Conservation (phyloP, 2,329 filamentous ascomycete species). For the Colletotrichum agaves region DNA sequence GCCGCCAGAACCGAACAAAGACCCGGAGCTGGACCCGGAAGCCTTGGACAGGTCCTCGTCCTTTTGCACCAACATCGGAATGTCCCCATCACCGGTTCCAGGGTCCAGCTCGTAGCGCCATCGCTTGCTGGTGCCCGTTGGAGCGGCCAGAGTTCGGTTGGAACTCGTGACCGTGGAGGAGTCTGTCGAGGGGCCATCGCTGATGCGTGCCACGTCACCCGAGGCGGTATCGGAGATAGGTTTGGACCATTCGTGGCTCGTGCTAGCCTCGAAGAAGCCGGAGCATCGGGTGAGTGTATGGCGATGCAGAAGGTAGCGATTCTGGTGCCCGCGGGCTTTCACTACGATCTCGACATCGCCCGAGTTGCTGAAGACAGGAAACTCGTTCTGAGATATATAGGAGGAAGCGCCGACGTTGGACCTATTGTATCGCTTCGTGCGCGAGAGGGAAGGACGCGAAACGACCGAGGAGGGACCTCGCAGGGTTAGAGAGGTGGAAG, state of each 20-base stretch:
- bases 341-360: conserved; percentile 94
- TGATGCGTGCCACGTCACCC: conserved; percentile 64
- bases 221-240: conserved; percentile 46
- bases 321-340: conserved; percentile 75
- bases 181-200: conserved; percentile 53
- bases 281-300: conserved; percentile 91
- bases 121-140: conserved; percentile 58
- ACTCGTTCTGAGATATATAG: conserved; percentile 85
- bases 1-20: conserved; percentile 63
- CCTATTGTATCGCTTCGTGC: conserved; percentile 78
- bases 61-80: conserved; percentile 89
- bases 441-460: conserved; percentile 68
- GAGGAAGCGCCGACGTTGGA: conserved; percentile 80
- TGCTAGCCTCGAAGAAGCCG: conserved; percentile 91
- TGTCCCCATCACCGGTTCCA: conserved; percentile 76
- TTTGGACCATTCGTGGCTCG: conserved; percentile 79
- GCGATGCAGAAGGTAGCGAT: conserved; percentile 86
- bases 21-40: conserved; percentile 46
- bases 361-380: conserved; percentile 88
- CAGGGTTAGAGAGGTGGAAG: conserved; percentile 63
- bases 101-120: conserved; percentile 93
- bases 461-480: conserved; percentile 71
- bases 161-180: conserved; percentile 18
- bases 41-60: conserved; percentile 53
- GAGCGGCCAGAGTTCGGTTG: conserved; percentile 42